phyloP scores from a whole-genome alignment of 2,329 filamentous ascomycete species.

The Cytospora leucostoma region DNA sequence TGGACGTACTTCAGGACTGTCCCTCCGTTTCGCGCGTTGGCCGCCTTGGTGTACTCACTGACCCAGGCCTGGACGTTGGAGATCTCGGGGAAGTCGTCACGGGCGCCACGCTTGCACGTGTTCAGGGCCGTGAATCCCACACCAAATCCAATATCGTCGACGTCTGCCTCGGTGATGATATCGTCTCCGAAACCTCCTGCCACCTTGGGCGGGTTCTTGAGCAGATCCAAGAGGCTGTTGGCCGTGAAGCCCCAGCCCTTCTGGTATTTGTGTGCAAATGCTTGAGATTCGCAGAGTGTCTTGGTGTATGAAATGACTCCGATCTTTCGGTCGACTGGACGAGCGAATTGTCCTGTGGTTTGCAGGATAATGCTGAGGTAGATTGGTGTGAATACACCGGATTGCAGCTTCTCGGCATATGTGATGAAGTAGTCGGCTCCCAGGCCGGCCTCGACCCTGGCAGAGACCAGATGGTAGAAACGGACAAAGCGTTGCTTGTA shows the following conservation, averaged over 20 bases:
- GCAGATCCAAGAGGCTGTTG: conserved; percentile 81
- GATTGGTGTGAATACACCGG: conserved; percentile 76
- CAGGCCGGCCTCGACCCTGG: conserved; percentile 74
- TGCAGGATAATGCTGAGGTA: conserved; percentile 87
- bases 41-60: conserved; percentile 71
- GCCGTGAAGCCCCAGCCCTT: conserved; percentile 93
- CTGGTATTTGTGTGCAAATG: conserved; percentile 78
- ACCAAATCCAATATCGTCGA: conserved; percentile 93
- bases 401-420: conserved; percentile 79
- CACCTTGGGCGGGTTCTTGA: conserved; percentile 81
- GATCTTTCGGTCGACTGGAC: conserved; percentile 87
- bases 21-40: conserved; percentile 72
- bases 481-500: conserved; percentile 86
- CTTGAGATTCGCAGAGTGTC: conserved; percentile 80
- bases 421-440: conserved; percentile 91
- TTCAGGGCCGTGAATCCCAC: conserved; percentile 92
- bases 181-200: conserved; percentile 68
- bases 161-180: conserved; percentile 80
- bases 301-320: conserved; percentile 93
- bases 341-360: conserved; percentile 83
- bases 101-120: conserved; percentile 74
- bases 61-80: conserved; percentile 85
- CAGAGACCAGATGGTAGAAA: conserved; percentile 91
- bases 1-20: conserved; percentile 70
- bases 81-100: conserved; percentile 86